phyloP scores from a whole-genome alignment of 768 basidiomycete species.

The Artomyces pyxidatus region DNA sequence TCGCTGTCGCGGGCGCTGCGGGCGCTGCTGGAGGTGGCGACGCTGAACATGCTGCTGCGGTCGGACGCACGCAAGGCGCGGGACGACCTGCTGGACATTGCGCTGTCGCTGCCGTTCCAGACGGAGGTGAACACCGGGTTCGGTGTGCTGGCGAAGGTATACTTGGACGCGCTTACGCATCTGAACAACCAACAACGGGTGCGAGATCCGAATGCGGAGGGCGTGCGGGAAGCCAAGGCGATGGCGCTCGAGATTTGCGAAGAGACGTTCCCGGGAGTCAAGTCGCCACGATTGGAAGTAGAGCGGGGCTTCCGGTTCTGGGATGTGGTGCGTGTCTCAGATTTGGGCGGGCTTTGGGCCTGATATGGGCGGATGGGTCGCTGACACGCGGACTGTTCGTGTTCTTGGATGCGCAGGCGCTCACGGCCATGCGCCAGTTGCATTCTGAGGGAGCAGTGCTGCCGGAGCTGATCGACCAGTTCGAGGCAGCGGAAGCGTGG shows the following conservation, averaged over 20 bases:
- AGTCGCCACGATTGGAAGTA: constrained; percentile 78
- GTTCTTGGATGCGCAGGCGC: constrained; percentile 42
- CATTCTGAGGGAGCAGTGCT: constrained; percentile 75
- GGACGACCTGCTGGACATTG: constrained; percentile 89
- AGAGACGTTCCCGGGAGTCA: constrained; percentile 90
- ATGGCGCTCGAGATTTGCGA: constrained; percentile 90
- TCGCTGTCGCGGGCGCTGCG: constrained; percentile 86
- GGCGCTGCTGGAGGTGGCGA: constrained; percentile 82
- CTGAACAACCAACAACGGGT: constrained; percentile 75
- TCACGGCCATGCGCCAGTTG: constrained; percentile 85
- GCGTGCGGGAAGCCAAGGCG: constrained; percentile 74
- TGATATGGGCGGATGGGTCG: constrained; percentile 4
- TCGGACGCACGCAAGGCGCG: constrained; percentile 79
- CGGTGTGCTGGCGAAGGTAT: constrained; percentile 94
- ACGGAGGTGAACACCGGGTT: constrained; percentile 96
- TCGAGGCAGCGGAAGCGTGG: constrained; percentile 94
- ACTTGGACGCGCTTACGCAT: constrained; percentile 87
- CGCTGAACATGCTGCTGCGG: constrained; percentile 88
- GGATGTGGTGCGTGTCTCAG: constrained; percentile 72
- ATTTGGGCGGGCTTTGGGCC: not conserved
- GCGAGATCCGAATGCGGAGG: constrained; percentile 67
- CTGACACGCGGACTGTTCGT: constrained; percentile 7
- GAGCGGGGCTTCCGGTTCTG: constrained; percentile 98
- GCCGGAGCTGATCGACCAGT: constrained; percentile 87
- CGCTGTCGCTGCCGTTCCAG: constrained; percentile 90